phyloP scores from a whole-genome alignment of 805 yeast species.

The Teunomyces cretensis region DNA sequence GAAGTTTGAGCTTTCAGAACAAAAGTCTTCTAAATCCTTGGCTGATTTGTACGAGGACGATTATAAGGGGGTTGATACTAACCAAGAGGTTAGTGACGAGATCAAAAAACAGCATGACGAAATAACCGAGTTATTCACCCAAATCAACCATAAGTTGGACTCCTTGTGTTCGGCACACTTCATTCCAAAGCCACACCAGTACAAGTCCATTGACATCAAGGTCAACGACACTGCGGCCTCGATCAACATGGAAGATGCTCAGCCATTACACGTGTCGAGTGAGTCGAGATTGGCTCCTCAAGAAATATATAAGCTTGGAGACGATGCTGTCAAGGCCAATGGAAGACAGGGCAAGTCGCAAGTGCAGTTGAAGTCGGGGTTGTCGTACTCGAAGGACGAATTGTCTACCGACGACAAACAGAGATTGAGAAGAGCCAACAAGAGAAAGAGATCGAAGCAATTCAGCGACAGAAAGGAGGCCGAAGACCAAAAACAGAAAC shows the following conservation, averaged over 20 bases:
- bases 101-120: conserved; percentile 75
- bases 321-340: conserved; percentile 29
- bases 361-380: conserved; percentile 72
- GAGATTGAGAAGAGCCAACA: conserved; percentile 80
- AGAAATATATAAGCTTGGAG: conserved; percentile 69
- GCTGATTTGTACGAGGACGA: conserved; percentile 94
- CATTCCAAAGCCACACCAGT: conserved; percentile 83
- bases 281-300: conserved; percentile 89
- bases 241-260: conserved; percentile 93
- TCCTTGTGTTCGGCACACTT: conserved; percentile 92
- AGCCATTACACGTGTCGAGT: conserved; percentile 77
- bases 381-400: conserved; percentile 78
- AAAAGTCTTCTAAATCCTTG: conserved; percentile 80
- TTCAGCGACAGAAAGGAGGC: conserved; percentile 35
- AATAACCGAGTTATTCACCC: conserved; percentile 61
- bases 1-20: conserved; percentile 73
- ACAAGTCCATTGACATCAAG: conserved; percentile 72
- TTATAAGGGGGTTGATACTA: conserved; percentile 47
- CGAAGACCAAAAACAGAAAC: conserved; percentile 26
- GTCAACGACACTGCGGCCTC: conserved; percentile 66
- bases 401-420: conserved; percentile 81
- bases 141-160: conserved; percentile 71
- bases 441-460: conserved; percentile 71
- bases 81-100: conserved; percentile 58
- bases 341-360: conserved; percentile 44